Evolutionary conservation across 306 rosid species (phyloP).

Genomic region (Begonia peltatifolia): DNA sequence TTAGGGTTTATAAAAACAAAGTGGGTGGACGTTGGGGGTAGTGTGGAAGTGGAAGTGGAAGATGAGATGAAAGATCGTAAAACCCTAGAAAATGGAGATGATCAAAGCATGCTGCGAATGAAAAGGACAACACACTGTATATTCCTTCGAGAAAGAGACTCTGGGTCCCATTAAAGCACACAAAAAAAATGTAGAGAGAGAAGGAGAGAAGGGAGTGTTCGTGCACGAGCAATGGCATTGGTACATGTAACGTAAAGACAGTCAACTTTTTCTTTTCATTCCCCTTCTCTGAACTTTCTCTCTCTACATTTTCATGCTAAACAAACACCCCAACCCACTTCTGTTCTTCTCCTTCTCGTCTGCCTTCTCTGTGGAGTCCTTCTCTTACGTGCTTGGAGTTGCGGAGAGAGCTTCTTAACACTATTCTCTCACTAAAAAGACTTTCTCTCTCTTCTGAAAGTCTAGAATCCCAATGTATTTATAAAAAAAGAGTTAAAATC

Average conservation of each 20-base stretch:
- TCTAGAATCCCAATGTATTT: no score
- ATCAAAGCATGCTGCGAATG: slow-evolving; percentile 75
- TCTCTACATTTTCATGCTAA: not conserved
- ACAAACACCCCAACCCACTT: not conserved
- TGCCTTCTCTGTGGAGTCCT: not conserved
- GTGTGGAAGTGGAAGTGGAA: not conserved
- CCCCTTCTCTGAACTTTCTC: not conserved
- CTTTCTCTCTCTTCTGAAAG: no score
- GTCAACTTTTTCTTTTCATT: slow-evolving; percentile 29
- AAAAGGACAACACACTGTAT: slow-evolving; percentile 82
- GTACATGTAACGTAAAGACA: slow-evolving; percentile 43
- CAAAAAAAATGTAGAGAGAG: not conserved
- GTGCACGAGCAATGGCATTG: slow-evolving; percentile 58
- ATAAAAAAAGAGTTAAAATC: no score
- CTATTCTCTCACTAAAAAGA: slow-evolving; percentile 14
- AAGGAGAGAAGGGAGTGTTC: slow-evolving; percentile 3
- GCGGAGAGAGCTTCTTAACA: no score
- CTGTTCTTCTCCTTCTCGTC: not conserved
- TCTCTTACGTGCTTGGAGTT: not conserved
- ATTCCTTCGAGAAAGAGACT: slow-evolving; percentile 85
- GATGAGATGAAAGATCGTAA: slow-evolving; percentile 16
- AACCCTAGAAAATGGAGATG: slow-evolving; percentile 73
- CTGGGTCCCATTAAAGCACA: slow-evolving; percentile 35
- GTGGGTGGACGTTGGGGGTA: slow-evolving; percentile 9
- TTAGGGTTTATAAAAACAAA: slow-evolving; percentile 1